Base-by-base conservation (phyloP, 2,329 filamentous ascomycete species). In the Pezicula neosporulosa region DNA sequence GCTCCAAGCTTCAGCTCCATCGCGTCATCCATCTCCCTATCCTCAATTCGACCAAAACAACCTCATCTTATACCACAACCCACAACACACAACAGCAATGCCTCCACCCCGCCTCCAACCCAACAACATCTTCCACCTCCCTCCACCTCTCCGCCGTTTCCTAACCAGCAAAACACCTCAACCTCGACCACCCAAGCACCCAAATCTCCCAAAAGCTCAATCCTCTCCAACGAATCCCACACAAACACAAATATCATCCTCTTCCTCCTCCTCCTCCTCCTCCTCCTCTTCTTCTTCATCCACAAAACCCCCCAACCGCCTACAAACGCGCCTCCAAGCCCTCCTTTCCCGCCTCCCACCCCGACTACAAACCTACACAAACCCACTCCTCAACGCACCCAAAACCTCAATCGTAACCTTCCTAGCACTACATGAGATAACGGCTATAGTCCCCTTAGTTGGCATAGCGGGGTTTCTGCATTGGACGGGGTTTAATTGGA, bases 341-440 rank as follows among this genome's bases (percentile, higher is more conserved):
- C 19, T 65, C 30, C 56, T 64, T 21, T n/a, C 49, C 24, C 63
- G 61, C 6, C 55, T 66, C 36, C 90, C 90, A 3, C 72, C 65
- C 4, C 85, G 83, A 54, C 77, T 95, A 12, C 87, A 82, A 51
- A 77, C 75, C 48, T 89, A 91, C 72, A 85, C 89, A 1, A 70
- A 74, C 1, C 82, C 83, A 0, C 81, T 99, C 3, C 82, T 85
- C 51, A 77, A 80, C 50, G 91, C 91, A 1, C 94, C 94, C 0
- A 70, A 91, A 42, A 89, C 89, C 1, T 90, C 97, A 70, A 77
- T 96, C 39, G 82, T 87, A 1, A 86, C 93, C 0, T 99, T 99
- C 68, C 75, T 97, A 10, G 75, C 97, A 37, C 78, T 99, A 0
- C 94, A 99, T 73, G 94, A 99, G 70, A 67, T 97, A 42, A 97